A percentile compares a stretch with the other conserved stretches of the same genome.
phyloP scores from a whole-genome alignment of 1,284 basidiomycete genomes.

The Cryptococcus sp. region DNA sequence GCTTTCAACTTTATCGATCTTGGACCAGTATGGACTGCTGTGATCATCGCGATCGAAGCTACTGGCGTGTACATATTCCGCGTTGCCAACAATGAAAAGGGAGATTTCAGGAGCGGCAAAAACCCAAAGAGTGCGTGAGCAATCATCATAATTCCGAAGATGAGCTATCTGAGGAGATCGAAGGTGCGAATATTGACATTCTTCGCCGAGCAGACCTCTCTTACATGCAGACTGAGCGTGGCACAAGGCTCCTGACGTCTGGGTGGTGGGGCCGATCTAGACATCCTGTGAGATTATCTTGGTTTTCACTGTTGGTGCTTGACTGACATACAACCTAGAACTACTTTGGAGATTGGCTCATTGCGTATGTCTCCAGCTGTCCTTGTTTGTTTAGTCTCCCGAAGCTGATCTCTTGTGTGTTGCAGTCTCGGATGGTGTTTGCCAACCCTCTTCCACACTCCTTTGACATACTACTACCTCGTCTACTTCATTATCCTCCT shows the following conservation, averaged over 20 bases:
- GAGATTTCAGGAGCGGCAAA: conserved; percentile 86
- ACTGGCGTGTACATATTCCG: conserved; percentile 93
- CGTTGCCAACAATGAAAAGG: conserved; percentile 87
- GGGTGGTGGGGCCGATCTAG: conserved; percentile 97
- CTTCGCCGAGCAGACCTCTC: conserved; percentile 60
- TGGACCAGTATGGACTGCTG: conserved; percentile 63
- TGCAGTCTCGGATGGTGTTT: conserved; percentile 75
- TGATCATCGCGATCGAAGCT: conserved; percentile 69
- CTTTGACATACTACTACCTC: conserved; percentile 95
- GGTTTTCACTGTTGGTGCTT: conserved; percentile 60
- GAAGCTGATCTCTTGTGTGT: conserved; percentile 2
- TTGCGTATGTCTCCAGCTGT: conserved; percentile 45
- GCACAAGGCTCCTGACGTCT: conserved; percentile 86
- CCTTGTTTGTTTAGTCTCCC: neutral
- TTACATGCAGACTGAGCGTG: conserved; percentile 80
- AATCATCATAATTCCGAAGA: too few species aligned
- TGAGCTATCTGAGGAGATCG: too few species aligned
- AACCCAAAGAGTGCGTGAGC: conserved; percentile 77
- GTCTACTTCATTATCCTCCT: conserved; percentile 87
- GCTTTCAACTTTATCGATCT: conserved; percentile 84
- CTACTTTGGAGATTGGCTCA: conserved; percentile 65
- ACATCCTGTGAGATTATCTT: conserved; percentile 64
- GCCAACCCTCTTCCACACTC: conserved; percentile 87
- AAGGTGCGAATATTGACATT: too few species aligned
- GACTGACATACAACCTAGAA: conserved; percentile 54